Evolutionary conservation across 108 stramenopile genomes (phyloP), one percentile per base, ranked within the genome.

Genomic region (Cyclotella cryptica): DNA sequence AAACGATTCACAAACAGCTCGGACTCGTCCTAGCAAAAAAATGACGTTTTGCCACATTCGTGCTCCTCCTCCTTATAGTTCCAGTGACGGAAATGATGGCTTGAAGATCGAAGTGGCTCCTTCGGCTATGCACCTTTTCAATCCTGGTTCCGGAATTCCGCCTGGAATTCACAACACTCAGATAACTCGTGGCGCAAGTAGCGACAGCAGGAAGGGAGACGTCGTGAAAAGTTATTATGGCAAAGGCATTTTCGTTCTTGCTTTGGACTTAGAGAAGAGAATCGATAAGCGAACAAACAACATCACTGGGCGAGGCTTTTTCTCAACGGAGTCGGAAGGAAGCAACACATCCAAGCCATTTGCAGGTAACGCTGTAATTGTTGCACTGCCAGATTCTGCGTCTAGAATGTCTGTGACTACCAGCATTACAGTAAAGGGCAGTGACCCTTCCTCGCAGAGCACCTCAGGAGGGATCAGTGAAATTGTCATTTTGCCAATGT

Each of bases 41-140:
- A 80, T 96, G 55, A 91, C 90, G 3, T 77, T 96, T 40, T 93
- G 92, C 35, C 95, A 93, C 55, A 77, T 96, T 57, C 88, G 93
- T 19, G 86, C 92, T 1, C 93, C 95, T 30, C 93, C 93, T 43
- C 87, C 91, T 13, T 67, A 88, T 44, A 73, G 54, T 14, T 77
- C 79, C 11, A 30, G 39, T 27, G 59, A 78, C 29, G 71, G 75
- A 42, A 79, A 83, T 46, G 72, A 77, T 68, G 69, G 75, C 8
- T 68, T 84, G 27, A 71, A 55, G 47, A 77, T 84, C 21, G 83
- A 78, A 66, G 43, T 72, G 47, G 75, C 75, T 27, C 75, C 81
- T 5, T 72, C 74, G 1, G 60, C 76, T 0, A 61, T 72, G 19
- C 47, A 58, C 39, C 8, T 67, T 45, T 70, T 81, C 17, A 64